These are phyloP conservation scores for Saccharomycopsis crataegensis DNA, from an alignment of 1,139 yeast species.

Conservation along the genomic window DNA sequence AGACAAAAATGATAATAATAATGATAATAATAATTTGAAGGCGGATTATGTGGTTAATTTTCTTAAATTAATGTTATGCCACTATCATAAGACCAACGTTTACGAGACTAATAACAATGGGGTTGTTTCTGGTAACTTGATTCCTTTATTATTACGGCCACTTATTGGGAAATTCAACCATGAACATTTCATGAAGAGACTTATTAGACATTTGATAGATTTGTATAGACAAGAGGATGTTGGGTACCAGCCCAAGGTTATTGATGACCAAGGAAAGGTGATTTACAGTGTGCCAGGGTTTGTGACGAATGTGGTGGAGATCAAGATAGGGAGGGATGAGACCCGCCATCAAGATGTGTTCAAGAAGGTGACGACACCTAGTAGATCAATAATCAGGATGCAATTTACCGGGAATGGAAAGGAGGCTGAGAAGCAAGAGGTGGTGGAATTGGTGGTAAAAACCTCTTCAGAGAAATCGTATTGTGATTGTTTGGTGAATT, in stretches of 20 bases:
- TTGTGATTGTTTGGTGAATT: conserved; percentile 14
- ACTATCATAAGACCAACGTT: conserved; percentile 48
- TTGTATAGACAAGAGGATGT: conserved; percentile 23
- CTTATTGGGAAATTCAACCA: conserved; percentile 64
- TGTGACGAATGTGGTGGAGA: no score
- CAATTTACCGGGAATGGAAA: conserved; percentile 13
- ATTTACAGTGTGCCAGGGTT: no score
- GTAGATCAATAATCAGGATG: conserved; percentile 11
- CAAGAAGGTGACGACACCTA: conserved; percentile 7
- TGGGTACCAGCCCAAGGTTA: no score
- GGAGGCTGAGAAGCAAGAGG: conserved; percentile 20
- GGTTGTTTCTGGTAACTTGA: conserved; percentile 37
- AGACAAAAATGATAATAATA: not conserved
- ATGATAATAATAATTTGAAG: conserved; percentile 24
- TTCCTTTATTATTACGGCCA: conserved; percentile 52
- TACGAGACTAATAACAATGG: conserved; percentile 37
- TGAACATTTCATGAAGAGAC: conserved; percentile 39
- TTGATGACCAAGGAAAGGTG: no score
- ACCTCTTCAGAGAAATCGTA: conserved; percentile 17
- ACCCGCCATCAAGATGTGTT: conserved; percentile 4
- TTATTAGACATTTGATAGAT: conserved; percentile 35
- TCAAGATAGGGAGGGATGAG: no score
- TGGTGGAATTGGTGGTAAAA: conserved; percentile 26
- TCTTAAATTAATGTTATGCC: conserved; percentile 53
- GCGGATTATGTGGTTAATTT: conserved; percentile 49